Evolutionary conservation across 2,329 filamentous ascomycete genomes (phyloP), one percentile per base, ranked within the genome.

Genomic region (Nothophaeocryptopus gaeumannii): DNA sequence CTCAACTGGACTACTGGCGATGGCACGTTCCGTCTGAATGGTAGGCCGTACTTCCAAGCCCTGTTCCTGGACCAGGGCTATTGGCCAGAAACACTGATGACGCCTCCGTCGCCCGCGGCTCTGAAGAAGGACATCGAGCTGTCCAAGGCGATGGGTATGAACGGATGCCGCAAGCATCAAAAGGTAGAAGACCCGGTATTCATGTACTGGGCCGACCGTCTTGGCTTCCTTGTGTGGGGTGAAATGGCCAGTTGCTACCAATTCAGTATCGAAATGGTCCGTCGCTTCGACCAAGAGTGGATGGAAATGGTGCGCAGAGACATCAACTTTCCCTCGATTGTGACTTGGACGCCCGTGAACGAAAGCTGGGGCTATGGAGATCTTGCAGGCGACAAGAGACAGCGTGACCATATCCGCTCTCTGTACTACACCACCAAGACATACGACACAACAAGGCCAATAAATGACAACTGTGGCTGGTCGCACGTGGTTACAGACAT

Each of bases 391-490:
- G 78, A 74, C 47, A 69, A 75, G 5, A 73, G 79, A 48, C 82
- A 87, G 66, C 74, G 83, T 11, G 78, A 85, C 59, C 84, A 86
- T 58, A 76, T 86, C 40, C 77, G 82, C 14, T 74, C 77, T 12
- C 72, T 86, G 2, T 86, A 86, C 63, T 81, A 82, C 58, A 63
- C 78, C 50, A 86, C 84, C 8, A 86, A 85, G 60, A 74, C 75
- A 0, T 72, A 86, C 2, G 84, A 87, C 55, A 74, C 79, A 1
- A 84, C 79, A 0, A 71, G 84, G 5, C 82, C 82, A 12, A 75
- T 87, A 61, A 87, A 86, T 60, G 83, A 86, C 65, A 86, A 87
- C 66, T 86, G 83, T 56, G 84, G 84, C 31, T 86, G 84, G 84
- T 82, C 86, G 61, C 83, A 86, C 55, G 82, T 86, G 5, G 59